Evolutionary conservation across 2,329 filamentous ascomycete genomes (phyloP).

Genomic region (Alternaria sp.): DNA sequence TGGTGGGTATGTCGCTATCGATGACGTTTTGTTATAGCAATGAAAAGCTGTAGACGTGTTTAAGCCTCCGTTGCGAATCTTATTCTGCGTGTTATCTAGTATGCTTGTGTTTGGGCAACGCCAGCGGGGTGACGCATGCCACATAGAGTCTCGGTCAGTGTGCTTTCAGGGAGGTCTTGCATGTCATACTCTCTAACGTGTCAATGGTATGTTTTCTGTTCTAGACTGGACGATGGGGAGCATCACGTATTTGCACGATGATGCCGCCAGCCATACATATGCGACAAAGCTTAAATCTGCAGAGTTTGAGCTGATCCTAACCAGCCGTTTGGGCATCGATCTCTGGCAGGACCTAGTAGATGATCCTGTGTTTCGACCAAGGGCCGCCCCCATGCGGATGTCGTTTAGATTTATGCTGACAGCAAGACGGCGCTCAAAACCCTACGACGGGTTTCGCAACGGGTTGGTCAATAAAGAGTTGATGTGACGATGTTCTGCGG

Average conservation of each 20-base stretch:
- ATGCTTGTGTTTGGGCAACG: not conserved
- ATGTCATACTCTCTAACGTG: not conserved
- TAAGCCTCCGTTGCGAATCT: too few species aligned
- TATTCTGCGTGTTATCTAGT: not conserved
- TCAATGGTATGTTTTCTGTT: not conserved
- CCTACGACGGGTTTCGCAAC: not conserved
- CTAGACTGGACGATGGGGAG: not conserved
- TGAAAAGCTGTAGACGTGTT: not conserved
- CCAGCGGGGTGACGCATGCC: not conserved
- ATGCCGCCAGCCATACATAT: not conserved
- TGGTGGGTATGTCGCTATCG: not conserved
- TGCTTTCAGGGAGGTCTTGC: not conserved
- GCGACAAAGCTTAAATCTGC: not conserved
- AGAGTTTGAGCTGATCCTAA: not conserved
- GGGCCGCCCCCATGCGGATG: not conserved
- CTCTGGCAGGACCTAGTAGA: not conserved
- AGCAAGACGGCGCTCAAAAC: not conserved
- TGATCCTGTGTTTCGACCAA: not conserved
- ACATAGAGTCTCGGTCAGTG: not conserved
- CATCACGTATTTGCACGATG: not conserved
- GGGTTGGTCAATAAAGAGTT: not conserved
- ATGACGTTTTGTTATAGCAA: not conserved
- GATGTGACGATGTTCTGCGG: not conserved
- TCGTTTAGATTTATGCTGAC: not conserved
- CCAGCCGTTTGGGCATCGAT: not conserved